These are phyloP conservation scores for Hypoxylon sp. DNA, from an alignment of 2,329 filamentous ascomycete species.

Conservation along the genomic window DNA sequence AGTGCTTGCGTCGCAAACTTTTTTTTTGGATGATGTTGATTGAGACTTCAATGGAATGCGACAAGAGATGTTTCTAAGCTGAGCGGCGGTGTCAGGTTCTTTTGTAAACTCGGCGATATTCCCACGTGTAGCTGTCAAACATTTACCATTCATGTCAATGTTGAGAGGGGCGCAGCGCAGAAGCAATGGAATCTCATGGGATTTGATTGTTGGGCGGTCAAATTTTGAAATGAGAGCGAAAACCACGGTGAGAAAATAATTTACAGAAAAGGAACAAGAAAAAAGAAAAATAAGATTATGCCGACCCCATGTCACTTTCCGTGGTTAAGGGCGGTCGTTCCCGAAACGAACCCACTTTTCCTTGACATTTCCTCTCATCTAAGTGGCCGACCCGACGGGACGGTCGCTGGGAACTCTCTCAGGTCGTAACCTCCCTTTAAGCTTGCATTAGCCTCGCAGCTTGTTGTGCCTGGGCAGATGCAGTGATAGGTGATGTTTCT, in stretches of 20 bases:
- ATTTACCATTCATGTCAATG: slow-evolving; percentile 13
- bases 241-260: slow-evolving; percentile 8
- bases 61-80: slow-evolving; percentile 30
- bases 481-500: slow-evolving; percentile 43
- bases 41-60: slow-evolving; percentile 35
- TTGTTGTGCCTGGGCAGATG: slow-evolving; percentile 35
- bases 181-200: slow-evolving; percentile 31
- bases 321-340: slow-evolving; percentile 40
- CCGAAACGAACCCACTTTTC: slow-evolving; percentile 39
- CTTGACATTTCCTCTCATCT: slow-evolving; percentile 30
- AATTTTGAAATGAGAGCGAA: slow-evolving; percentile 28
- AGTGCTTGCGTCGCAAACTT: slow-evolving; percentile 11
- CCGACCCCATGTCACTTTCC: slow-evolving; percentile 18
- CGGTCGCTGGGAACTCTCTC: slow-evolving; percentile 45
- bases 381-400: slow-evolving; percentile 46
- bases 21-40: slow-evolving; percentile 14
- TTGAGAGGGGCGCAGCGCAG: slow-evolving; percentile 35
- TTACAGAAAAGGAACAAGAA: slow-evolving; percentile 12
- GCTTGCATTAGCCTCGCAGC: slow-evolving; percentile 47
- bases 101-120: slow-evolving; percentile 35
- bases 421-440: slow-evolving; percentile 45
- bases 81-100: slow-evolving; percentile 20
- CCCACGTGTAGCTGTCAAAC: slow-evolving; percentile 25
- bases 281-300: slow-evolving; percentile 27
- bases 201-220: slow-evolving; percentile 19